phyloP scores from a whole-genome alignment of 1,284 basidiomycete genomes.

The Xerocomus nothofagi region DNA sequence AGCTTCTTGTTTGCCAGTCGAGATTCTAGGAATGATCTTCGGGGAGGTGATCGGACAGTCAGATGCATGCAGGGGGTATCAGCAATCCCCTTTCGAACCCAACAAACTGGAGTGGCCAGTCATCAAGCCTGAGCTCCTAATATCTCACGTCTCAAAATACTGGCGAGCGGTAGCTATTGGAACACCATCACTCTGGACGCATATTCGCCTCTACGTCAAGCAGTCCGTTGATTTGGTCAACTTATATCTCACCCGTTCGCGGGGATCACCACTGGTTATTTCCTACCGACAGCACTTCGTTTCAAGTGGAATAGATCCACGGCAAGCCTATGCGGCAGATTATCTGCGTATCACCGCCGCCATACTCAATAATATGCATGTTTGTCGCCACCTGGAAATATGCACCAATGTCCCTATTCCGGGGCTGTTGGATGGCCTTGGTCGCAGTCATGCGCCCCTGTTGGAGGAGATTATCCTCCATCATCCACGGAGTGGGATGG shows the following conservation, averaged over 20 bases:
- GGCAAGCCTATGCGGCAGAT: constrained; percentile 18
- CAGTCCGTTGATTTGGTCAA: constrained; percentile 30
- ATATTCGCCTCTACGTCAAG: constrained; percentile 26
- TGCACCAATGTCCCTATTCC: constrained; percentile 28
- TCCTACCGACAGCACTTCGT: constrained; percentile 27
- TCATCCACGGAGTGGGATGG: constrained; percentile 18
- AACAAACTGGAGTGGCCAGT: constrained; percentile 9
- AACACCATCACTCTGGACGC: constrained; percentile 29
- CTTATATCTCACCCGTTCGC: constrained; percentile 30
- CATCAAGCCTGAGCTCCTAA: constrained; percentile 25
- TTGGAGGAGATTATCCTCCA: constrained; percentile 26
- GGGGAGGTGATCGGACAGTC: constrained; percentile 17
- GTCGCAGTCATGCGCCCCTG: constrained; percentile 25
- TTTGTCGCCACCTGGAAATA: constrained; percentile 30
- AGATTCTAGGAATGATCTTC: constrained; percentile 30
- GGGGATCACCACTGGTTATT: constrained; percentile 25
- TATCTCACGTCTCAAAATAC: constrained; percentile 33
- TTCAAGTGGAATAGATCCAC: constrained; percentile 22
- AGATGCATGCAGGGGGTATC: neutral
- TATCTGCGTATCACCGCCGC: constrained; percentile 24
- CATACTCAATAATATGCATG: constrained; percentile 29
- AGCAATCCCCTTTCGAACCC: neutral
- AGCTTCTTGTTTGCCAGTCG: constrained; percentile 24
- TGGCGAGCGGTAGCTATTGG: constrained; percentile 29
- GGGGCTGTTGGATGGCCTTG: constrained; percentile 26